Conservation (phyloP, 148 eudicot species). For the Vaccinium myrtillus region DNA sequence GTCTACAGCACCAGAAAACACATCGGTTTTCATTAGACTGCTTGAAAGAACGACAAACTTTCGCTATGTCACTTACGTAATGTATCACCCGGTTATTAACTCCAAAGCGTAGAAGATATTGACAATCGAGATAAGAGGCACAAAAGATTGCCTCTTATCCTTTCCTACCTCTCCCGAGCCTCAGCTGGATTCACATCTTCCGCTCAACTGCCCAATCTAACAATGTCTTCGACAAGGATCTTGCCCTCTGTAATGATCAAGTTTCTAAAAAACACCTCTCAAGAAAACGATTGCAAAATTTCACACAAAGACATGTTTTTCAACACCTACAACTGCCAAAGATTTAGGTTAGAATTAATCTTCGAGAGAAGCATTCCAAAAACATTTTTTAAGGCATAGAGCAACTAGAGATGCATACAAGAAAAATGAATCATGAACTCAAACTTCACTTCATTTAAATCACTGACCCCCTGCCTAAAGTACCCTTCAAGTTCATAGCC, state of each 20-base stretch:
- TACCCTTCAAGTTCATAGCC: slow-evolving; percentile 70
- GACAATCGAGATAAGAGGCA: too few relatives aligned
- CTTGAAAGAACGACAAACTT: too few relatives aligned
- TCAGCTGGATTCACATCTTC: slow-evolving; percentile 34
- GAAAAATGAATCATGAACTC: not conserved
- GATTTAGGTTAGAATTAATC: too few relatives aligned
- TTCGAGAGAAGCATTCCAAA: not conserved
- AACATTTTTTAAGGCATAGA: not conserved
- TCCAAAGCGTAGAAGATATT: too few relatives aligned
- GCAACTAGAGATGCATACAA: not conserved
- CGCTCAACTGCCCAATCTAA: slow-evolving; percentile 59
- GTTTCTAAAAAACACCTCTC: not conserved
- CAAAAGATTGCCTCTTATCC: too few relatives aligned
- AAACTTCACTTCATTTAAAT: not conserved
- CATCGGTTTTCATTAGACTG: too few relatives aligned
- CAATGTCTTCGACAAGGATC: slow-evolving; percentile 77
- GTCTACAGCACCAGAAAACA: too few relatives aligned
- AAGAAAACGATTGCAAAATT: not conserved
- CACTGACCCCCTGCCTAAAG: slow-evolving; percentile 66
- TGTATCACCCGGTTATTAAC: too few relatives aligned
- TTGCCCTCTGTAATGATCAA: slow-evolving; percentile 55
- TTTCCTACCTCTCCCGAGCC: slow-evolving; percentile 15
- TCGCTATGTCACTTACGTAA: too few relatives aligned
- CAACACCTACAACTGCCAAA: not conserved
- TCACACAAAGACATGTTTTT: not conserved